Base-by-base conservation (phyloP, 331 rosid species). In the Rosa hybrid region DNA sequence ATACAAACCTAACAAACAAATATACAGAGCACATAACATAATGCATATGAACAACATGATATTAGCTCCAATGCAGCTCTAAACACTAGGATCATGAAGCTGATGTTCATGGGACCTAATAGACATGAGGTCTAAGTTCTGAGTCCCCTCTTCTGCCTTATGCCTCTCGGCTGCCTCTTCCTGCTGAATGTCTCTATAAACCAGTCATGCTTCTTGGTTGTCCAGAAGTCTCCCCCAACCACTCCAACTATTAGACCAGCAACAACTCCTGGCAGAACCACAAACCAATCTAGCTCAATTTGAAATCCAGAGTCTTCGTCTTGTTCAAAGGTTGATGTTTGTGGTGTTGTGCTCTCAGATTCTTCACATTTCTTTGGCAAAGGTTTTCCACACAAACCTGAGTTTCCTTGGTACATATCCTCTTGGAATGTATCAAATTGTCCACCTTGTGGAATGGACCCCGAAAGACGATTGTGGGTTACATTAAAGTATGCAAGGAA, bases 401-500 rank as follows among this genome's bases (percentile, higher is more conserved):
- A 6, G 30, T 79, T 83, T 18, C 70, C 81, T 8, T 57, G 68
- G 38, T 7, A 83, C 3, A 75, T 78, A n/a, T 20, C 39, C 17
- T 30, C 59, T 6, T 42, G 23, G 63, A 78, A 83, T 6, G 80
- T 78, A 14, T 62, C 68, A 53, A 83, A 57, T 25, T 83, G 83
- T 23, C 48, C 27, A n/a, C 77, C 80, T 7, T 74, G 72, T 73
- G 83, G 77, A 3, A 78, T 68, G 20, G 48, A 34, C 12, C 86
- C 86, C 0, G 16, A 30, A 34, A 83, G 73, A 25, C 34, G 12
- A 50, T 73, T 83, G 12, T 83, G 18, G 8, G 86, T 65, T 14
- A 83, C 85, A 38, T 62, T 79, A 12, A 83, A 75, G 21, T 23
- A 21, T 27, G 2, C 38, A 30, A 83, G 76, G 62, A 83, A 78